A percentile compares a stretch with the other conserved stretches of the same genome.
phyloP scores from a whole-genome alignment of 768 basidiomycete genomes.

The Asterophora lycoperdoides region DNA sequence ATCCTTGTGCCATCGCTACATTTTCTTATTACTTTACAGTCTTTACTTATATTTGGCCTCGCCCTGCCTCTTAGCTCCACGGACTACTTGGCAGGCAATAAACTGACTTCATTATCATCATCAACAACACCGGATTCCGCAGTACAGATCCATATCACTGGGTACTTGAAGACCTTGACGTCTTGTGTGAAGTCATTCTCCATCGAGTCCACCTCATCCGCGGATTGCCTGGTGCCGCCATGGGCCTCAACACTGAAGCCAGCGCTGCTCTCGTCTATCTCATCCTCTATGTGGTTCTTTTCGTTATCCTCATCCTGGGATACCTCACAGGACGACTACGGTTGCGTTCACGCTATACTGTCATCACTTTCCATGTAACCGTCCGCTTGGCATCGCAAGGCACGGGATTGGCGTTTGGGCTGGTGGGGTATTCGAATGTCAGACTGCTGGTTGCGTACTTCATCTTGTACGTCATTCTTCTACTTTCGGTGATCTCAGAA shows the following conservation, averaged over 20 bases:
- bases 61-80: too few species aligned
- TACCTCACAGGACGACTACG: slow-evolving; percentile 25
- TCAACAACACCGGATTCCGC: neutral
- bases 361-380: slow-evolving; percentile 29
- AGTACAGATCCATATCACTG: slow-evolving; percentile 4
- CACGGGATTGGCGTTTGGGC: slow-evolving; percentile 31
- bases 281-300: slow-evolving; percentile 28
- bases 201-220: neutral
- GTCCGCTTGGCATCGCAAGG: slow-evolving; percentile 33
- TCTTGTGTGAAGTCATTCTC: neutral
- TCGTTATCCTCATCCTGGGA: slow-evolving; percentile 25
- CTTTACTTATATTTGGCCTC: too few species aligned
- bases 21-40: too few species aligned
- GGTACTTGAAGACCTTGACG: neutral
- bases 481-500: neutral
- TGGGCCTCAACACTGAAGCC: slow-evolving; percentile 23
- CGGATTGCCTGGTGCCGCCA: neutral
- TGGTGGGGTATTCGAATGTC: slow-evolving; percentile 25
- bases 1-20: too few species aligned
- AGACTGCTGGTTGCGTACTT: slow-evolving; percentile 29
- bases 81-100: too few species aligned
- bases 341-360: slow-evolving; percentile 28
- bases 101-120: too few species aligned
- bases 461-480: slow-evolving; percentile 17
- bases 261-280: slow-evolving; percentile 31